Percentiles rank a stretch among this genome's conserved stretches.
Conservation (phyloP, 257 asterid species). For the Plantago ovata region DNA sequence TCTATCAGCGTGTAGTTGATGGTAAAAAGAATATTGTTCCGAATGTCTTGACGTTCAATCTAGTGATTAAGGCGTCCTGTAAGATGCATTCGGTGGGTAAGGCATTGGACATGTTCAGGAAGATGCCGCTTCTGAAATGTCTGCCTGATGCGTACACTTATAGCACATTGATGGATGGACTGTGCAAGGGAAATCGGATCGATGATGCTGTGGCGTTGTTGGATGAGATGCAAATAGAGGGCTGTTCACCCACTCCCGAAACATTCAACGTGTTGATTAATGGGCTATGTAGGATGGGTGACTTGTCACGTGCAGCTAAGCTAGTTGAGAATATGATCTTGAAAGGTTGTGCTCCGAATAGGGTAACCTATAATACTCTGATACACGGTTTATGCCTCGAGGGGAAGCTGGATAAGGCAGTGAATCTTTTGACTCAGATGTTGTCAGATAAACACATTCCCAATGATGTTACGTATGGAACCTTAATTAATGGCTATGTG, state of each 20-base stretch:
- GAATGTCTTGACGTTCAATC: constrained; percentile 71
- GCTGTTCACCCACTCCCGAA: constrained; percentile 56
- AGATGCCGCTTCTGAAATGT: constrained; percentile 51
- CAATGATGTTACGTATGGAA: constrained; percentile 74
- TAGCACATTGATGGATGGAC: constrained; percentile 94
- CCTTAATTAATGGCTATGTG: constrained; percentile 75
- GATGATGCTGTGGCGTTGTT: constrained; percentile 83
- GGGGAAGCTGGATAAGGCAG: constrained; percentile 83
- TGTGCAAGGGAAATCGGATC: constrained; percentile 76
- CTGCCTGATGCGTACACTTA: constrained; percentile 75
- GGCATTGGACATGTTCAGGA: constrained; percentile 65
- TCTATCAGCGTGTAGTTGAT: constrained; percentile 45
- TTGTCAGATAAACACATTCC: constrained; percentile 58
- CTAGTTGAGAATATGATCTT: constrained; percentile 84
- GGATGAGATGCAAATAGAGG: constrained; percentile 96
- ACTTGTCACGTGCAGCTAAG: constrained; percentile 67
- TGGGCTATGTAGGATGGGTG: constrained; percentile 87
- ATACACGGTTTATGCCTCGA: constrained; percentile 78
- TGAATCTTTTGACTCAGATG: constrained; percentile 68
- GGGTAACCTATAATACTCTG: constrained; percentile 88
- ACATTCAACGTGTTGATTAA: constrained; percentile 77
- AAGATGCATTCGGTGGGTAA: constrained; percentile 45
- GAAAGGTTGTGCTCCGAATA: constrained; percentile 86
- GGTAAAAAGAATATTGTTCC: constrained; percentile 36
- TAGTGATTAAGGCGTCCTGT: constrained; percentile 75